Conservation (phyloP, 2,329 filamentous ascomycete species). For the Fusarium aywerte region DNA sequence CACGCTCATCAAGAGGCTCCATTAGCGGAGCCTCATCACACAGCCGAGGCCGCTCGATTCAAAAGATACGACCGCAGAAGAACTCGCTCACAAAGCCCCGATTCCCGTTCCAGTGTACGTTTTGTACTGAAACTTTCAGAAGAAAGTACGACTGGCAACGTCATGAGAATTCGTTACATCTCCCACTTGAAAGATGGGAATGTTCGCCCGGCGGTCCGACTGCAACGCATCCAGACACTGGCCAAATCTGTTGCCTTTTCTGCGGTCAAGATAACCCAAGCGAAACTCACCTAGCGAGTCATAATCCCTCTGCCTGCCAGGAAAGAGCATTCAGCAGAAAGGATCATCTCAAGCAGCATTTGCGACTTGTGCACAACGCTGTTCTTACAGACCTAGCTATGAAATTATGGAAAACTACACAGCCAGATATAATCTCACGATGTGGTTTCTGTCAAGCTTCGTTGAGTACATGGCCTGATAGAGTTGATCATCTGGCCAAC, state of each 20-base stretch:
- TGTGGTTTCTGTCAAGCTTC: slow-evolving; percentile 55
- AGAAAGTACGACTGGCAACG: slow-evolving; percentile 60
- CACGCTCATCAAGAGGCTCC: slow-evolving; percentile 24
- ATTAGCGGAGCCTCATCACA: slow-evolving; percentile 21
- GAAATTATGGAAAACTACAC: slow-evolving; percentile 52
- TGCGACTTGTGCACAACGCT: slow-evolving; percentile 55
- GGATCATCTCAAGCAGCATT: slow-evolving; percentile 57
- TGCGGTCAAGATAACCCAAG: slow-evolving; percentile 50
- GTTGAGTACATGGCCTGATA: slow-evolving; percentile 52
- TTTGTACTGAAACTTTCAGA: slow-evolving; percentile 58
- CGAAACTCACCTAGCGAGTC: slow-evolving; percentile 48
- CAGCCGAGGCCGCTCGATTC: slow-evolving; percentile 15
- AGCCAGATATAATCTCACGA: slow-evolving; percentile 51
- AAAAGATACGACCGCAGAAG: slow-evolving; percentile 14
- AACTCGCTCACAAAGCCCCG: slow-evolving; percentile 15
- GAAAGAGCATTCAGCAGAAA: slow-evolving; percentile 59
- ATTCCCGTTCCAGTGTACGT: slow-evolving; percentile 55
- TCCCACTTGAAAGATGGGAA: slow-evolving; percentile 59
- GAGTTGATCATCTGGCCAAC: slow-evolving; percentile 53
- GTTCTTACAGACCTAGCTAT: slow-evolving; percentile 48
- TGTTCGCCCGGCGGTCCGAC: slow-evolving; percentile 52
- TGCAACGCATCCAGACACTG: slow-evolving; percentile 51
- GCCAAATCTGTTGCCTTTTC: slow-evolving; percentile 49
- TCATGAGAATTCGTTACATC: slow-evolving; percentile 61
- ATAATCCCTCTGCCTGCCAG: slow-evolving; percentile 59